These are phyloP conservation scores for Scheffersomyces stipitis DNA, from an alignment of 805 yeast genomes.

Conservation along the genomic window DNA sequence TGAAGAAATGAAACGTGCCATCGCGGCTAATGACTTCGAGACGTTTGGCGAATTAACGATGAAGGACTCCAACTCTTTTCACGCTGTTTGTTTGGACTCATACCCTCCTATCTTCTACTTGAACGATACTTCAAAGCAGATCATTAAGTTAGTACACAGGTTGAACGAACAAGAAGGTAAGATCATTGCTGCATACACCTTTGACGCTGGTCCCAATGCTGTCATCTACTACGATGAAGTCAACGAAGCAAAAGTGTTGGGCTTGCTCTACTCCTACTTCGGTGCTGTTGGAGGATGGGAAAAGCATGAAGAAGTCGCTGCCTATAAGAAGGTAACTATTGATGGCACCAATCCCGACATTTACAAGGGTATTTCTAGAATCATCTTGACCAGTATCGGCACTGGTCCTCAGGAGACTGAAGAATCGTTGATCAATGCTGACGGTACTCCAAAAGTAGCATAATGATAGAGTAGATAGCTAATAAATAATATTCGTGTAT, in stretches of 20 bases:
- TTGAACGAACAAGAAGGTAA: slow-evolving; percentile 69
- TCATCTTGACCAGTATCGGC: slow-evolving; percentile 85
- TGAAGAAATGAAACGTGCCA: slow-evolving; percentile 76
- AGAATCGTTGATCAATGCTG: slow-evolving; percentile 54
- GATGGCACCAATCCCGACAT: slow-evolving; percentile 50
- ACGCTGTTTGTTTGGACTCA: slow-evolving; percentile 95
- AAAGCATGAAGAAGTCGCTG: slow-evolving; percentile 13
- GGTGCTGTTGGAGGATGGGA: slow-evolving; percentile 70
- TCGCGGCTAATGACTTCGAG: slow-evolving; percentile 69
- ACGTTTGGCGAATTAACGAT: slow-evolving; percentile 88
- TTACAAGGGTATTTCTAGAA: slow-evolving; percentile 71
- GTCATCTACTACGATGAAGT: slow-evolving; percentile 84
- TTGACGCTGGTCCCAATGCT: slow-evolving; percentile 99
- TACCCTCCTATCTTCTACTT: slow-evolving; percentile 93
- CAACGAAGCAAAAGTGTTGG: slow-evolving; percentile 72
- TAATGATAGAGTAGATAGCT: background rate
- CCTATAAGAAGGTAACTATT: slow-evolving; percentile 24
- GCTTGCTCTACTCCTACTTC: slow-evolving; percentile 64
- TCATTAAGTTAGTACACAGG: slow-evolving; percentile 74
- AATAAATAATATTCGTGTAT: too few relatives aligned
- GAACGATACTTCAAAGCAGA: slow-evolving; percentile 81
- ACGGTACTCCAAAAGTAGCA: slow-evolving; percentile 56
- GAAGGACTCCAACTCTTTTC: slow-evolving; percentile 96
- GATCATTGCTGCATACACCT: slow-evolving; percentile 90
- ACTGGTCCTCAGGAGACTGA: slow-evolving; percentile 73